A percentile compares a stretch with the other conserved stretches of the same genome.
These are phyloP conservation scores for Pythium phragmiticola DNA, from an alignment of 352 stramenopile genomes.

Conservation along the genomic window DNA sequence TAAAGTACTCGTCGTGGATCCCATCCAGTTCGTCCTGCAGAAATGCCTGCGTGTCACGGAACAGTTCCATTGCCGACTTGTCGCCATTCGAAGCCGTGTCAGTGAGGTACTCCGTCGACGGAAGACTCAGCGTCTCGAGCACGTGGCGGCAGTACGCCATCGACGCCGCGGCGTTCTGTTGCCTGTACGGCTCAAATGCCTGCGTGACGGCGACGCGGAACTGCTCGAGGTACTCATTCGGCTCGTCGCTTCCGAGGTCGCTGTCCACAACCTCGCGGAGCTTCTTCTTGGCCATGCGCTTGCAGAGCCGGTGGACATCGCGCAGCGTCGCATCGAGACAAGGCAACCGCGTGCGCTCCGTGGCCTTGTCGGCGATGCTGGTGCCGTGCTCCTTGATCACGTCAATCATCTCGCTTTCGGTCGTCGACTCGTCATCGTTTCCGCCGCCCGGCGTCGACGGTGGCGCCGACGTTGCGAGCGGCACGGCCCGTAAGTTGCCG, in stretches of 20 bases:
- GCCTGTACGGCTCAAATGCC: constrained; percentile 53
- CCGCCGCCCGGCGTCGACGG: not conserved
- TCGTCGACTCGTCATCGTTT: constrained; percentile 36
- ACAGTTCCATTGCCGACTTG: constrained; percentile 76
- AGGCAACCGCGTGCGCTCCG: constrained; percentile 65
- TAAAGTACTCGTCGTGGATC: constrained; percentile 63
- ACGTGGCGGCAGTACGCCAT: constrained; percentile 82
- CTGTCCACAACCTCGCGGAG: constrained; percentile 65
- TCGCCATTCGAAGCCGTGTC: constrained; percentile 32
- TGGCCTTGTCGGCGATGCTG: constrained; percentile 26
- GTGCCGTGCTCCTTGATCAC: constrained; percentile 61
- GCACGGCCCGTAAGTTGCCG: constrained; percentile 60
- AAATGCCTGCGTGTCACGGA: constrained; percentile 66
- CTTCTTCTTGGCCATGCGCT: constrained; percentile 72
- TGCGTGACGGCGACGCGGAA: constrained; percentile 51
- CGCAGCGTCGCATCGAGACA: constrained; percentile 55
- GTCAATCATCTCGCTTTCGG: constrained; percentile 66
- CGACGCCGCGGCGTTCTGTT: constrained; percentile 79
- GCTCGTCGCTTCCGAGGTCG: constrained; percentile 60
- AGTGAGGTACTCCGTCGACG: constrained; percentile 42
- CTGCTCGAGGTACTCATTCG: constrained; percentile 60
- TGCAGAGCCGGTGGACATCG: constrained; percentile 66
- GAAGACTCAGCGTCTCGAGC: constrained; percentile 41
- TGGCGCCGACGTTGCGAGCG: constrained; percentile 23
- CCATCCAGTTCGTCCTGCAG: constrained; percentile 47